A percentile compares a stretch with the other conserved stretches of the same genome.
These are phyloP conservation scores for Fomitopsis serialis DNA, from an alignment of 768 basidiomycete genomes.

Conservation along the genomic window DNA sequence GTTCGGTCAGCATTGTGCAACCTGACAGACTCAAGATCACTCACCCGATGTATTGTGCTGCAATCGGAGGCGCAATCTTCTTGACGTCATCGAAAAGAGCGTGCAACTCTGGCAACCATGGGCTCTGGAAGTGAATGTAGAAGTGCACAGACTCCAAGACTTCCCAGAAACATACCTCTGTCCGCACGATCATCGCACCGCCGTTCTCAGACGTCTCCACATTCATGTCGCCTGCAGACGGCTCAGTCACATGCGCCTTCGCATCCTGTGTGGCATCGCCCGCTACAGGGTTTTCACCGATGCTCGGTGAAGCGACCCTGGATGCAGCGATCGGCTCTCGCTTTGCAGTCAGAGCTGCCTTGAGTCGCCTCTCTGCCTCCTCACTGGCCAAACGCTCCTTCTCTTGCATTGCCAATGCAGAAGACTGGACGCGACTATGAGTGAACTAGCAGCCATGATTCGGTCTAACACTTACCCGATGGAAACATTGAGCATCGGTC, in stretches of 20 bases:
- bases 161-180: not conserved
- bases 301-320: conserved; percentile 59
- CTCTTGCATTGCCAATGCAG: conserved; percentile 60
- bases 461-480: conserved; percentile 44
- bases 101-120: conserved; percentile 76
- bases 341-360: conserved; percentile 75
- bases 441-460: no score
- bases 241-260: conserved; percentile 17
- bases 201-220: not conserved
- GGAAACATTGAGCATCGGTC: conserved; percentile 67
- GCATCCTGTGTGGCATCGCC: conserved; percentile 17
- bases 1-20: conserved; percentile 6
- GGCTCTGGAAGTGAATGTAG: conserved; percentile 39
- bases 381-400: conserved; percentile 65
- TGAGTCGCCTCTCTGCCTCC: conserved; percentile 76
- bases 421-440: conserved; percentile 31
- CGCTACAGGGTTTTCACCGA: conserved; percentile 23
- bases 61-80: conserved; percentile 62
- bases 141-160: not conserved
- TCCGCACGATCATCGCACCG: no score
- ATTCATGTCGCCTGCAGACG: not conserved
- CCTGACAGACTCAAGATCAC: conserved; percentile 19
- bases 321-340: conserved; percentile 60
- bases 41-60: conserved; percentile 67
- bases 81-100: conserved; percentile 72